phyloP scores from a whole-genome alignment of 108 stramenopile genomes.

The Cyclotella sp. region DNA sequence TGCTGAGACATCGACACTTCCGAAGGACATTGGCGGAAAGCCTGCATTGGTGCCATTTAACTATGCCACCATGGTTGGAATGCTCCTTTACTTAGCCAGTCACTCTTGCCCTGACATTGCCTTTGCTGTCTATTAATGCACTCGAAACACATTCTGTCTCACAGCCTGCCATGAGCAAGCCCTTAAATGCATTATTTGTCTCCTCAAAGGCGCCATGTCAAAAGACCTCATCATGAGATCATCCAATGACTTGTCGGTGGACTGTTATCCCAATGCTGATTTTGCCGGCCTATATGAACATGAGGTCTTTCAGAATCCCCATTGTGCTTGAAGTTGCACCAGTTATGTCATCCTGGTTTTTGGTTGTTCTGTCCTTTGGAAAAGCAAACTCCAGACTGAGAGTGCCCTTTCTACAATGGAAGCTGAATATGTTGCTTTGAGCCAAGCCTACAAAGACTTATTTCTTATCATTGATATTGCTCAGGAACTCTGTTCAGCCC shows the following conservation, averaged over 20 bases:
- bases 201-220: not conserved
- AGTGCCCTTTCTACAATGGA: conserved; percentile 62
- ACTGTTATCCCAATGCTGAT: no score
- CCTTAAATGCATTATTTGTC: conserved; percentile 4
- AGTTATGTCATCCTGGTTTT: conserved; percentile 54
- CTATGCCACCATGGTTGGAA: conserved; percentile 46
- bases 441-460: conserved; percentile 38
- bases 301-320: conserved; percentile 41
- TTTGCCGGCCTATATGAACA: no score
- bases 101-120: conserved; percentile 51
- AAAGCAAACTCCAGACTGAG: conserved; percentile 59
- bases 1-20: conserved; percentile 13
- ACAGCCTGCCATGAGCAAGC: not conserved
- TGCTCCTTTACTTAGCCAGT: conserved; percentile 50
- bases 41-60: conserved; percentile 4
- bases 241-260: conserved; percentile 16
- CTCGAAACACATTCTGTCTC: conserved; percentile 17
- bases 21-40: conserved; percentile 15
- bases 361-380: conserved; percentile 55
- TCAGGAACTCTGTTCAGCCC: not conserved
- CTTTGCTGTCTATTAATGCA: conserved; percentile 46
- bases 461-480: conserved; percentile 42
- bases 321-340: conserved; percentile 61
- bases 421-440: no score
- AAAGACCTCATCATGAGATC: conserved; percentile 50